Conservation (phyloP, 192 early-diverging fungal species). For the Lunasporangiospora selenospora region DNA sequence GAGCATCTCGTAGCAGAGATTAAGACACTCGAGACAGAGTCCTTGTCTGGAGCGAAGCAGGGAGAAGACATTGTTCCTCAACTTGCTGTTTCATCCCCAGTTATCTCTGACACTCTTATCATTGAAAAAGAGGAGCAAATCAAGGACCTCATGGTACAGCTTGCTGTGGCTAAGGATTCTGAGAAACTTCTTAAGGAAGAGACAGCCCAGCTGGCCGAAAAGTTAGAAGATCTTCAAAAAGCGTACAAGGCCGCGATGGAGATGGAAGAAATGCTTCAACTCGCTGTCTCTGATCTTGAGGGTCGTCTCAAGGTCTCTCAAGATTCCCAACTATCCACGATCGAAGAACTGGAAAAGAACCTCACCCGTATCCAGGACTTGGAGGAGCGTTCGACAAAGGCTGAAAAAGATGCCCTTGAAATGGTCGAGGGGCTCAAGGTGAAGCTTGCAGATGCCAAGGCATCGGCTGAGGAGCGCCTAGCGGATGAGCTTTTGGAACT, state of each 20-base stretch:
- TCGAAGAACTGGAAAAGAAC: constrained; percentile 24
- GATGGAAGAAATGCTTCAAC: constrained; percentile 40
- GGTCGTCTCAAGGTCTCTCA: constrained; percentile 10
- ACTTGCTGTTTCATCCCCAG: too few relatives aligned
- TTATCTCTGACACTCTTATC: too few relatives aligned
- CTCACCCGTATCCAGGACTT: constrained; percentile 36
- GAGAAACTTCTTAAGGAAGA: constrained; percentile 24
- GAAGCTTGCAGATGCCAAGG: constrained; percentile 27
- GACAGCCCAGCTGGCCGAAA: constrained; percentile 8
- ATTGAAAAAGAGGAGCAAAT: constrained; percentile 1
- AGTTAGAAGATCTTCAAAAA: constrained; percentile 25
- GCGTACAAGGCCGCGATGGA: constrained; percentile 6
- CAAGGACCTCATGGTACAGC: constrained; percentile 22
- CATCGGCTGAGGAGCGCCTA: constrained; percentile 8
- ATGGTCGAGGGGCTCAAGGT: constrained; percentile 31
- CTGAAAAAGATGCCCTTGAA: constrained; percentile 28
- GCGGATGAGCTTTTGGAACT: constrained; percentile 25
- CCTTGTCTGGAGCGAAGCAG: constrained; percentile 8
- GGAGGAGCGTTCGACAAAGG: constrained; percentile 36
- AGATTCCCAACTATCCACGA: constrained; percentile 8
- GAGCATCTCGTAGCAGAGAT: background rate
- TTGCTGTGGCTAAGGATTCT: constrained; percentile 19
- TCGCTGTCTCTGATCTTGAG: constrained; percentile 29
- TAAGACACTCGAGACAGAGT: background rate
- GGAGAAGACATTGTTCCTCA: too few relatives aligned